phyloP scores from a whole-genome alignment of 768 basidiomycete genomes.

The Leccinum obscurum region DNA sequence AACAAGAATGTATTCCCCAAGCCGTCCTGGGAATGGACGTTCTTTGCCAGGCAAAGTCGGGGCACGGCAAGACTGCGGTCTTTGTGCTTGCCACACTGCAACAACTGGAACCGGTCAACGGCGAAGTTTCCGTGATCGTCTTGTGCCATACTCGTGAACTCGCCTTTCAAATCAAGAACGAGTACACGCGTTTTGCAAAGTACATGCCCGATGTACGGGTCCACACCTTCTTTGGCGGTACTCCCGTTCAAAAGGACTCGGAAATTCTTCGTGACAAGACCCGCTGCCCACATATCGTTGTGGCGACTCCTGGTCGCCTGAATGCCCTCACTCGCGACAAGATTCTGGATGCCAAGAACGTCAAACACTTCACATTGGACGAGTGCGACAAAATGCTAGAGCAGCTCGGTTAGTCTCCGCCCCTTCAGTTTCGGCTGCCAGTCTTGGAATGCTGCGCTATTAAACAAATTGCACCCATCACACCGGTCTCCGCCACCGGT shows the following conservation, averaged over 20 bases:
- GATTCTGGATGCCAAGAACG: conserved; percentile 89
- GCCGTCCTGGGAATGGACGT: conserved; percentile 99
- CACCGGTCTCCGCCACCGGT: conserved; percentile 35
- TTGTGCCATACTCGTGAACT: conserved; percentile 99
- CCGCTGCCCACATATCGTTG: conserved; percentile 98
- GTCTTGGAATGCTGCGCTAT: conserved; percentile 40
- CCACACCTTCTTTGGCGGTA: conserved; percentile 97
- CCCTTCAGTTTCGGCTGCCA: conserved; percentile 69
- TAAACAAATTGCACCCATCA: conserved; percentile 47
- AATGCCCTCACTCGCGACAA: conserved; percentile 97
- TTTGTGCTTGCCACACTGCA: conserved; percentile 98
- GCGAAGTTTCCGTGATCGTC: conserved; percentile 96
- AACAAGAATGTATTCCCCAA: conserved; percentile 99
- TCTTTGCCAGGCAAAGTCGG: conserved; percentile 98
- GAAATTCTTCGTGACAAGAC: conserved; percentile 93
- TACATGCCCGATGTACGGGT: conserved; percentile 99
- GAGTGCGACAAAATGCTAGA: conserved; percentile 99
- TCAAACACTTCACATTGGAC: conserved; percentile 99
- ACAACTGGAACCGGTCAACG: conserved; percentile 96
- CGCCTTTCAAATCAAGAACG: conserved; percentile 99
- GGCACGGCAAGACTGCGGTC: conserved; percentile 98
- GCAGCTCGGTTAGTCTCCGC: conserved; percentile 96
- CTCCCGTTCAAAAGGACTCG: conserved; percentile 89
- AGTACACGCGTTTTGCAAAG: conserved; percentile 98
- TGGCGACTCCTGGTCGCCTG: conserved; percentile 96